Base-by-base conservation (phyloP, 768 basidiomycete species). In the Phlebiopsis flavidoalba region DNA sequence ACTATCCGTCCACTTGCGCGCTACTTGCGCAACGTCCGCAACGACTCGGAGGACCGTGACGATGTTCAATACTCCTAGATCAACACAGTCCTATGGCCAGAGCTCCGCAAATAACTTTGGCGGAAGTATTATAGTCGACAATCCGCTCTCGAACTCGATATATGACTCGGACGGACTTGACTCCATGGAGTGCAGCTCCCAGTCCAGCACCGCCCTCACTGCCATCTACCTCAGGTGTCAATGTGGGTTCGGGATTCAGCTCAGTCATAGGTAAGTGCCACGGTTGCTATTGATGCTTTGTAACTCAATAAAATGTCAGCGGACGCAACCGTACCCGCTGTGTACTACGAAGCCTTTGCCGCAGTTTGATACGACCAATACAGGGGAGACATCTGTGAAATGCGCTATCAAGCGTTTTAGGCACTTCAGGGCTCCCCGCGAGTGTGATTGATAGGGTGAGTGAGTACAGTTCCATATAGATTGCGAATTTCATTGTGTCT, bases 11-110 rank as follows among this genome's bases (percentile, higher is more conserved):
- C 19, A 7, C 22, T 52, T 12, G 26, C 50, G 52, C 52, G 52
- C 52, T 33, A 51, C 31, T 35, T 33, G 31, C 17, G 33, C 52
- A 33, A 53, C 22, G 54, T 45, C 40, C 24, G 40, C 40, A n/a
- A 36, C 54, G 54, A 55, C 54, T 35, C 19, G 14, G 37, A 55
- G 47, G 62, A 21, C 57, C 21, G 11, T 66, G 61, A 76, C 69
- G 58, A 93, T 93, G 91, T 93, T 93, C 79, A 93, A 93, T 77
- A 82, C 89, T 54, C 91, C 91, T 57, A 82, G 91, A 54, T 84
- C 86, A 46, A 83, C 80, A 24, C 89, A 88, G 66, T 78, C 87
- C 62, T 91, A 92, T 67, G 77, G 79, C 52, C 75, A 79, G 37
- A 78, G 79, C 19, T 78, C 87, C 1, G 77, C 78, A 45, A 79